A percentile compares a stretch with the other conserved stretches of the same genome.
phyloP scores from a whole-genome alignment of 2,329 filamentous ascomycete genomes.

The Graphilbum ipis-grandicollis region DNA sequence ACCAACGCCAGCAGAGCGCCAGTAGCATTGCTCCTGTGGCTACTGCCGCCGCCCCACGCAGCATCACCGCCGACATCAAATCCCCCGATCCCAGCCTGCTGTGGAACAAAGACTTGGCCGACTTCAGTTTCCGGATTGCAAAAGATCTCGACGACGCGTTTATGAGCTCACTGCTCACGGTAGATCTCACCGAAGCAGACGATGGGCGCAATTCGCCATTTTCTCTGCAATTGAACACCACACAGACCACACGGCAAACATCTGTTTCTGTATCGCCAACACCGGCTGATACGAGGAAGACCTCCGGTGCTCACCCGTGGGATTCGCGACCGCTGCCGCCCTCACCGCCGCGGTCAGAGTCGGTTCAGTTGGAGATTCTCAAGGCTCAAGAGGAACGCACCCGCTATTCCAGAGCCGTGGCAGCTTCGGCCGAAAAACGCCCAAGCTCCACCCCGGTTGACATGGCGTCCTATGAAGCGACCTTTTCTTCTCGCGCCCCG shows the following conservation, averaged over 20 bases:
- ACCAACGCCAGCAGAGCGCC: constrained; percentile 4
- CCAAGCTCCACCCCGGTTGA: not conserved
- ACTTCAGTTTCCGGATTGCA: constrained; percentile 71
- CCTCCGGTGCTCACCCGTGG: constrained; percentile 15
- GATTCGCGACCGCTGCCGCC: constrained; percentile 33
- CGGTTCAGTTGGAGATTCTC: constrained; percentile 11
- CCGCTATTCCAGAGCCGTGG: not conserved
- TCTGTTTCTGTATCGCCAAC: not conserved
- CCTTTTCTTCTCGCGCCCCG: not conserved
- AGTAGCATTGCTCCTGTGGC: constrained; percentile 1
- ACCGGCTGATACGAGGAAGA: not conserved
- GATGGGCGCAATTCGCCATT: constrained; percentile 22
- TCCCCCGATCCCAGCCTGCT: constrained; percentile 10
- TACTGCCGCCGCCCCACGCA: too few relatives aligned
- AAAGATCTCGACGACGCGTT: constrained; percentile 89
- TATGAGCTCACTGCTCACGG: constrained; percentile 40
- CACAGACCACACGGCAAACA: constrained; percentile 6
- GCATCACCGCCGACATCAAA: not conserved
- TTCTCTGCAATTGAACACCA: constrained; percentile 21
- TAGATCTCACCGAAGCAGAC: constrained; percentile 5
- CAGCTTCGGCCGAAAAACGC: not conserved
- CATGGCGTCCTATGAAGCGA: not conserved
- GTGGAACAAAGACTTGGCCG: constrained; percentile 59
- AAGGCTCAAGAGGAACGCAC: constrained; percentile 7
- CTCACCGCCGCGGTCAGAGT: constrained; percentile 18